phyloP scores from a whole-genome alignment of 73 alveolate species.

The Tetrahymena borealis region DNA sequence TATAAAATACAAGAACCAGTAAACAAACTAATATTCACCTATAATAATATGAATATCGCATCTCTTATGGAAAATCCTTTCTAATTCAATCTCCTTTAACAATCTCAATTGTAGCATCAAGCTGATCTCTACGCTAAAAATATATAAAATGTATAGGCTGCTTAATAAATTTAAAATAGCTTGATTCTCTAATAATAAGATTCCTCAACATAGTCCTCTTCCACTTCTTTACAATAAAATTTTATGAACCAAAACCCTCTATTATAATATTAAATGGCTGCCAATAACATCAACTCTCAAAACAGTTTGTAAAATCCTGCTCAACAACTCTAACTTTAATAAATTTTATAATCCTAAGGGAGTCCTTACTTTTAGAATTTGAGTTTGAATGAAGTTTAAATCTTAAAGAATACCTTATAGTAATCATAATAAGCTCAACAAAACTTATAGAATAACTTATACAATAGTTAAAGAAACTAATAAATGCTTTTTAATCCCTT shows the following conservation, averaged over 20 bases:
- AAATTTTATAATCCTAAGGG: background rate
- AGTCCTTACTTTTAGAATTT: background rate
- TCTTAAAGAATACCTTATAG: background rate
- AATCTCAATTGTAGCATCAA: background rate
- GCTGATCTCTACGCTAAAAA: background rate
- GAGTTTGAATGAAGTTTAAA: background rate
- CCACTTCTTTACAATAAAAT: background rate
- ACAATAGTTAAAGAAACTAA: background rate
- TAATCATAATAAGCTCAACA: background rate
- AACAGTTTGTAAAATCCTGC: background rate
- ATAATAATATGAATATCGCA: background rate
- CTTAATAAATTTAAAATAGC: background rate
- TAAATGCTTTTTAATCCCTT: background rate
- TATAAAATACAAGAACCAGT: background rate
- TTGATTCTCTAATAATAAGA: background rate
- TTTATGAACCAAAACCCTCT: background rate
- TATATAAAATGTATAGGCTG: background rate
- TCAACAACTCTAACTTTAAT: background rate
- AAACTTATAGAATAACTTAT: background rate
- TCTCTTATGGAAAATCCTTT: background rate
- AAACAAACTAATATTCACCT: no score
- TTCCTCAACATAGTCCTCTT: background rate
- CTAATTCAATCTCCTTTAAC: background rate
- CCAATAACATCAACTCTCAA: background rate
- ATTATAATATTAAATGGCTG: background rate